A percentile compares a stretch with the other conserved stretches of the same genome.
Conservation (phyloP, 257 asterid genomes). For the Paraleonurus japonicus region DNA sequence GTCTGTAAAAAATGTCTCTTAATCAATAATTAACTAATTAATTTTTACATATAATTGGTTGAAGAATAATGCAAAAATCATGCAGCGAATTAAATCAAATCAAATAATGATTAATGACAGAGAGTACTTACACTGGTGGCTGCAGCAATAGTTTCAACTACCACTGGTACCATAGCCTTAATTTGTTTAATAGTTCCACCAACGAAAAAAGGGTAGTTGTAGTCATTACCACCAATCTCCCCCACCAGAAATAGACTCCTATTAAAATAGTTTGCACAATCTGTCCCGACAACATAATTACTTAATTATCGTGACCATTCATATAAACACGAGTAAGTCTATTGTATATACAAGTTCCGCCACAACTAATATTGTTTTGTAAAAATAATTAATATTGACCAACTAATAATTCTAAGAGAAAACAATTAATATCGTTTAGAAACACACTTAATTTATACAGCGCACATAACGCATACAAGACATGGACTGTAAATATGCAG, state of each 20-base stretch:
- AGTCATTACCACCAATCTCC: constrained; percentile 92
- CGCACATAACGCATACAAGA: too few relatives aligned
- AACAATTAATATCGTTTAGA: too few relatives aligned
- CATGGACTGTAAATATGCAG: too few relatives aligned
- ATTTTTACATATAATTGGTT: too few relatives aligned
- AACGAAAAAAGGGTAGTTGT: constrained; percentile 63
- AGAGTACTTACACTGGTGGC: constrained; percentile 49
- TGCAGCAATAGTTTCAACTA: constrained; percentile 49
- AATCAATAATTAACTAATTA: neutral
- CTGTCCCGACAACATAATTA: constrained; percentile 31
- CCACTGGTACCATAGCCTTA: constrained; percentile 57
- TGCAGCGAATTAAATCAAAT: neutral
- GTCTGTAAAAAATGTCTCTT: constrained; percentile 18
- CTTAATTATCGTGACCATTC: neutral
- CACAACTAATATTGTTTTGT: too few relatives aligned
- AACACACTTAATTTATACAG: too few relatives aligned
- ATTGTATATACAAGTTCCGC: too few relatives aligned
- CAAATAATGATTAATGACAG: neutral
- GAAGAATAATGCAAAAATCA: neutral
- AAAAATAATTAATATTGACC: too few relatives aligned
- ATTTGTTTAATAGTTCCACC: constrained; percentile 58
- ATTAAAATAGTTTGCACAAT: constrained; percentile 46
- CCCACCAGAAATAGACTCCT: constrained; percentile 72
- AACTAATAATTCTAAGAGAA: too few relatives aligned
- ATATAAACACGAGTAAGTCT: too few relatives aligned